These are phyloP conservation scores for Lepiota brunneoincarnata DNA, from an alignment of 768 basidiomycete genomes.

Conservation along the genomic window DNA sequence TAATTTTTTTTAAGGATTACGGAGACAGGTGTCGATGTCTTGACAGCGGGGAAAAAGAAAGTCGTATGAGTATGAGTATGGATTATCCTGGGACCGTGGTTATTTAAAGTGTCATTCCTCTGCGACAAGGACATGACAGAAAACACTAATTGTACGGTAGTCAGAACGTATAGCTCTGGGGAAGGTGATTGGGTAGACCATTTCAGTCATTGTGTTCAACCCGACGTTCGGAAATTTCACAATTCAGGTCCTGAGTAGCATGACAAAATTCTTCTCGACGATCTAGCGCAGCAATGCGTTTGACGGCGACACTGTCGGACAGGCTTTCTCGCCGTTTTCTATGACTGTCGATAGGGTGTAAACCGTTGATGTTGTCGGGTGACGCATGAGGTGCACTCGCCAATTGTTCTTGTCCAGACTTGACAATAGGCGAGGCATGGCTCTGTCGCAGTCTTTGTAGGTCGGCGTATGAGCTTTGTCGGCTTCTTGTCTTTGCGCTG, in stretches of 20 bases:
- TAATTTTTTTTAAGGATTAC: constrained; percentile 76
- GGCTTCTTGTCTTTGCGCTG: constrained; percentile 49
- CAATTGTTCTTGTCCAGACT: constrained; percentile 8
- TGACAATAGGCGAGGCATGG: constrained; percentile 20
- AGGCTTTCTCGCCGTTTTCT: constrained; percentile 62
- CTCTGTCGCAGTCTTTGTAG: constrained; percentile 60
- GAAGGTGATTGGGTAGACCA: neutral
- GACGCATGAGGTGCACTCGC: constrained; percentile 14
- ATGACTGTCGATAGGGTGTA: constrained; percentile 43
- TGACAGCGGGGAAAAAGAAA: constrained; percentile 54
- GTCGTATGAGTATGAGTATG: neutral
- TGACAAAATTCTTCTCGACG: constrained; percentile 55
- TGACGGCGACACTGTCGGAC: constrained; percentile 60
- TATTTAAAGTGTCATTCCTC: neutral
- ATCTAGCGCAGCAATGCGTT: constrained; percentile 59
- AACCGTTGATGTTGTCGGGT: constrained; percentile 33
- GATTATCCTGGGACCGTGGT: neutral
- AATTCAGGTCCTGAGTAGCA: constrained; percentile 66
- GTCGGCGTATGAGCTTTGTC: constrained; percentile 79
- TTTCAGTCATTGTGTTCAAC: constrained; percentile 18
- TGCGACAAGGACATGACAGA: neutral
- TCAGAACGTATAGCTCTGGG: neutral
- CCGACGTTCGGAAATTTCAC: constrained; percentile 45
- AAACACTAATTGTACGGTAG: neutral
- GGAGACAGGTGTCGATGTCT: constrained; percentile 84